Conservation (phyloP, 2,329 filamentous ascomycete genomes). For the Phialophora tarda region DNA sequence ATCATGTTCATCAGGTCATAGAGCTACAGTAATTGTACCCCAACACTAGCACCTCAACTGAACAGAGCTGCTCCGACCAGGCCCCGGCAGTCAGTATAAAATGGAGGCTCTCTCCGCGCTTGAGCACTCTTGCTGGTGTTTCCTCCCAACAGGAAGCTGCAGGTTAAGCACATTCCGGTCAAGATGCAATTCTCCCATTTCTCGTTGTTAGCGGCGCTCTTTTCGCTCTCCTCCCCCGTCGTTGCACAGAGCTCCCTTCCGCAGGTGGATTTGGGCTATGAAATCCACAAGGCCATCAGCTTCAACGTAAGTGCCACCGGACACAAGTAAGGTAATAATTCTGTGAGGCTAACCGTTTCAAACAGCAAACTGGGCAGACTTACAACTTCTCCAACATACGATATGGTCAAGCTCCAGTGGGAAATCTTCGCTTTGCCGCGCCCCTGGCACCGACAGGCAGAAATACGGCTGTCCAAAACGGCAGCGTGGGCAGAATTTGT, state of each 20-base stretch:
- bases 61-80: conserved; percentile 4
- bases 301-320: conserved; percentile 34
- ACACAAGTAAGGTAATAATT: not conserved
- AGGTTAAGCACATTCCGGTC: not conserved
- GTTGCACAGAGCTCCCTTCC: conserved; percentile 37
- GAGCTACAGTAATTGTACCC: not conserved
- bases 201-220: not conserved
- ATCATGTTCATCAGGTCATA: not conserved
- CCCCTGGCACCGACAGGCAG: conserved; percentile 53
- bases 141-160: not conserved
- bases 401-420: conserved; percentile 60
- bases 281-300: conserved; percentile 54
- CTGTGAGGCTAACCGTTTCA: not conserved
- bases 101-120: not conserved
- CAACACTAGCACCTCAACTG: not conserved
- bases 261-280: conserved; percentile 61
- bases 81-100: not conserved
- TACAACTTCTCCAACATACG: conserved; percentile 65
- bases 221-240: conserved; percentile 1
- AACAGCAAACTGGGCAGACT: conserved; percentile 47
- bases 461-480: conserved; percentile 54
- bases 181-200: conserved; percentile 7
- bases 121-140: not conserved
- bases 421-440: conserved; percentile 57
- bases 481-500: conserved; percentile 51